Evolutionary conservation across 768 basidiomycete genomes (phyloP).

Genomic region (Gautieria morchelliformis): DNA sequence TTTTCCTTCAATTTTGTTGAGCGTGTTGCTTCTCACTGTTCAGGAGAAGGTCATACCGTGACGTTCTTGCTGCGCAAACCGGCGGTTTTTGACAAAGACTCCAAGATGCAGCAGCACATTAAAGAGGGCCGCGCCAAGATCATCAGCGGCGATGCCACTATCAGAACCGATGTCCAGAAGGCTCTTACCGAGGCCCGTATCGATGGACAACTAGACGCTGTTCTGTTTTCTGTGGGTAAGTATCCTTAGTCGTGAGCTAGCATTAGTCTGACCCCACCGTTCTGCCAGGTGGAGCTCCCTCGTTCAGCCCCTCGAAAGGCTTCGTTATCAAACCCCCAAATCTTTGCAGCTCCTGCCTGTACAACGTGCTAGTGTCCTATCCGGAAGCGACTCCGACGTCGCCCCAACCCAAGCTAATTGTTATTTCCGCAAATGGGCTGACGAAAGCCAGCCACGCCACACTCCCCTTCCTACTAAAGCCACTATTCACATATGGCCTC

Average conservation of each 20-base stretch:
- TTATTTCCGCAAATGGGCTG: conserved; percentile 44
- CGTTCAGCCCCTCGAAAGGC: conserved; percentile 40
- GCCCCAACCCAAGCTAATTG: conserved; percentile 39
- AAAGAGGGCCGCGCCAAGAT: conserved; percentile 41
- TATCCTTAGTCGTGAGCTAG: not conserved
- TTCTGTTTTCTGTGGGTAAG: conserved; percentile 57
- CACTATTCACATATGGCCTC: conserved; percentile 39
- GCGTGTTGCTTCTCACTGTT: not conserved
- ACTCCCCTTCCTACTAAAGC: conserved; percentile 40
- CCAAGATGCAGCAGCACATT: conserved; percentile 41
- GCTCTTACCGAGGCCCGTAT: conserved; percentile 39
- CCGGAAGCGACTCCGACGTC: conserved; percentile 24
- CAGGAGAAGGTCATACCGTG: conserved; percentile 50
- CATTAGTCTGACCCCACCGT: conserved; percentile 6
- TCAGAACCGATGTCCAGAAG: conserved; percentile 37
- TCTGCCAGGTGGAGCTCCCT: conserved; percentile 34
- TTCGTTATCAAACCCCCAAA: conserved; percentile 39
- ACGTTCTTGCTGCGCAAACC: conserved; percentile 53
- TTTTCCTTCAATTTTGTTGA: not conserved
- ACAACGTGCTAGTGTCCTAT: conserved; percentile 47
- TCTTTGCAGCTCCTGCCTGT: conserved; percentile 47
- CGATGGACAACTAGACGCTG: conserved; percentile 35
- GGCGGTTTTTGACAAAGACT: conserved; percentile 43
- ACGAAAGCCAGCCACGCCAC: conserved; percentile 32
- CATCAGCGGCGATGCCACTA: conserved; percentile 52